Conservation (phyloP, 208 protist species). For the Leishmania guyanensis region DNA sequence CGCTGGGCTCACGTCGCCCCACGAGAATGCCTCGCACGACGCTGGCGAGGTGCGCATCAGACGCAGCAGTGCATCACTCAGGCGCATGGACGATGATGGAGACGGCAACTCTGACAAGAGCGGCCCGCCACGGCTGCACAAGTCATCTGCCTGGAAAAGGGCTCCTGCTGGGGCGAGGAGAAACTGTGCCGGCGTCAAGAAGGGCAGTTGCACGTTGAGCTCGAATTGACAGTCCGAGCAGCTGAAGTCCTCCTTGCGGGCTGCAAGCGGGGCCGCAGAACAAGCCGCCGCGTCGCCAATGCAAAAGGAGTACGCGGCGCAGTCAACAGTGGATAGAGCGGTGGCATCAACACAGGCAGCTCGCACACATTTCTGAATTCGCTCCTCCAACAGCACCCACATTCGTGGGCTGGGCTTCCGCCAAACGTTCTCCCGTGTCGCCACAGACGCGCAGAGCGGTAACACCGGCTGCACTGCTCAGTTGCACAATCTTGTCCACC, state of each 20-base stretch:
- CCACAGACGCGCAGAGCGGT: conserved; percentile 77
- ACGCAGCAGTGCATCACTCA: conserved; percentile 12
- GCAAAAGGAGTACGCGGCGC: conserved; percentile 75
- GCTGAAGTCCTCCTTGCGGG: conserved; percentile 91
- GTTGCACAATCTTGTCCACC: conserved; percentile 47
- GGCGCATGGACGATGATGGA: conserved; percentile 6
- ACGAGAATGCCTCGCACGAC: conserved; percentile 28
- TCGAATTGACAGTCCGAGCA: conserved; percentile 93
- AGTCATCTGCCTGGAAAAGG: conserved; percentile 23
- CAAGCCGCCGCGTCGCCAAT: conserved; percentile 94
- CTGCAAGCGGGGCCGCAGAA: conserved; percentile 45
- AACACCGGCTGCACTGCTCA: conserved; percentile 58
- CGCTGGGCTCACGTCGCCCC: conserved; percentile 58
- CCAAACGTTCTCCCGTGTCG: conserved; percentile 73
- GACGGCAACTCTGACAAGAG: neutral
- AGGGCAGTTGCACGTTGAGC: conserved; percentile 78
- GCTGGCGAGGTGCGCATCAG: conserved; percentile 2
- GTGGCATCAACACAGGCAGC: neutral
- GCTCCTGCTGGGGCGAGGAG: conserved; percentile 40
- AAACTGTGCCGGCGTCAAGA: conserved; percentile 91
- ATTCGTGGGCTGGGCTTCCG: conserved; percentile 90
- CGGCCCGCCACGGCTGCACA: neutral
- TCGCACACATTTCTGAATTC: conserved; percentile 31
- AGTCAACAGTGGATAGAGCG: conserved; percentile 7
- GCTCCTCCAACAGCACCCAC: conserved; percentile 80